These are phyloP conservation scores for Colletotrichum liaoningense DNA, from an alignment of 2,329 filamentous ascomycete genomes.

Conservation along the genomic window DNA sequence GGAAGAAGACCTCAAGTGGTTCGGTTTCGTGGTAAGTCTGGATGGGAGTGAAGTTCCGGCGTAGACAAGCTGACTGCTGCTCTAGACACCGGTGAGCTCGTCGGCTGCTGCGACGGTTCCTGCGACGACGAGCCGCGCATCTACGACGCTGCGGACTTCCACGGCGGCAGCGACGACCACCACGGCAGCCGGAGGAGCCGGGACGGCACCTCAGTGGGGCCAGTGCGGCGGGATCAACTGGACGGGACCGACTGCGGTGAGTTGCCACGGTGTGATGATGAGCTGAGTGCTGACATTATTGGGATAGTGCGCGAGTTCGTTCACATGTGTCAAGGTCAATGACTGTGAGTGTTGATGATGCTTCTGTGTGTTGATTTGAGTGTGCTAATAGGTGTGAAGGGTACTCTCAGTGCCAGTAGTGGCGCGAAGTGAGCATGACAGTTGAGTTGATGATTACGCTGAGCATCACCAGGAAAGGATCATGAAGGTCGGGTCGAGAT, in stretches of 20 bases:
- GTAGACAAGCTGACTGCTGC: neutral
- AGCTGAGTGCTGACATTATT: neutral
- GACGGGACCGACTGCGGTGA: constrained; percentile 16
- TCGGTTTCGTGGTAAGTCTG: constrained; percentile 24
- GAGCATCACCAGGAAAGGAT: neutral
- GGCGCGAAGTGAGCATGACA: too few species aligned
- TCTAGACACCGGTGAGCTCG: constrained; percentile 27
- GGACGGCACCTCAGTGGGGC: constrained; percentile 27
- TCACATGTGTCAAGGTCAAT: constrained; percentile 20
- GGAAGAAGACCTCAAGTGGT: constrained; percentile 36
- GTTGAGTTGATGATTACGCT: too few species aligned
- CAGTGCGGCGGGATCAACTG: constrained; percentile 32
- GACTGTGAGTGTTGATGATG: constrained; percentile 16
- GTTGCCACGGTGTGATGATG: neutral
- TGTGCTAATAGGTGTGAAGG: constrained; percentile 10
- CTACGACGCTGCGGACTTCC: constrained; percentile 20
- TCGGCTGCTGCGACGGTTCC: neutral
- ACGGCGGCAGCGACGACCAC: neutral
- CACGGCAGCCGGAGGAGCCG: constrained; percentile 18
- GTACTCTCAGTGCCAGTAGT: constrained; percentile 20
- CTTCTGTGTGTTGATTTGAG: too few species aligned
- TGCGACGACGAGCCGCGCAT: constrained; percentile 5
- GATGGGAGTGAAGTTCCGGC: too few species aligned
- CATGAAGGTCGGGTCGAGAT: neutral
- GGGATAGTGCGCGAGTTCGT: constrained; percentile 21